These are phyloP conservation scores for Kwoniella shivajii DNA, from an alignment of 1,284 basidiomycete species.

Conservation along the genomic window DNA sequence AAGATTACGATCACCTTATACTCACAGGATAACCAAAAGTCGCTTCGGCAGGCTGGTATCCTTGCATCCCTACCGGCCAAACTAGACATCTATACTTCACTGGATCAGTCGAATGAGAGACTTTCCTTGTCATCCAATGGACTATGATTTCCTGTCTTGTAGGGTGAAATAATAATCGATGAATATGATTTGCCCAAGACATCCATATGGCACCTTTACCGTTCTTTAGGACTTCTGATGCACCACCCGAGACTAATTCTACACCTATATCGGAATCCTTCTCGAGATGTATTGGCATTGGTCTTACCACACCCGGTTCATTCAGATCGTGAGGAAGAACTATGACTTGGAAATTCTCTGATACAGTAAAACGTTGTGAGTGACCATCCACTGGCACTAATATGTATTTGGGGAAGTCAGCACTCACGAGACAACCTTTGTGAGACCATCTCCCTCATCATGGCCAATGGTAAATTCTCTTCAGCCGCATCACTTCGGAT, in stretches of 20 bases:
- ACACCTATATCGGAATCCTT: conserved; percentile 47
- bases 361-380: conserved; percentile 47
- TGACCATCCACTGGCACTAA: too few species aligned
- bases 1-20: conserved; percentile 56
- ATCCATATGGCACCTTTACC: conserved; percentile 80
- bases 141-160: conserved; percentile 85
- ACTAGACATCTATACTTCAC: conserved; percentile 85
- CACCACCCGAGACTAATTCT: conserved; percentile 60
- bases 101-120: conserved; percentile 63
- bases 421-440: conserved; percentile 66
- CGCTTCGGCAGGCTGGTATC: conserved; percentile 77
- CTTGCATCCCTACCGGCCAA: conserved; percentile 86
- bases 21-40: conserved; percentile 73
- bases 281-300: conserved; percentile 21
- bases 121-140: conserved; percentile 77
- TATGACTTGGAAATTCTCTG: conserved; percentile 97
- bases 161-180: conserved; percentile 76
- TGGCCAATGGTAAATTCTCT: conserved; percentile 71
- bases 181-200: conserved; percentile 93
- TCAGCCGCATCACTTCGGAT: conserved; percentile 55
- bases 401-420: neutral
- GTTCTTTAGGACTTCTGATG: conserved; percentile 68
- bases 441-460: conserved; percentile 92
- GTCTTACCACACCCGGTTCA: conserved; percentile 17
- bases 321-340: conserved; percentile 53